Conservation (phyloP, 805 yeast species). For the Tetrapisispora taiwanensis region DNA sequence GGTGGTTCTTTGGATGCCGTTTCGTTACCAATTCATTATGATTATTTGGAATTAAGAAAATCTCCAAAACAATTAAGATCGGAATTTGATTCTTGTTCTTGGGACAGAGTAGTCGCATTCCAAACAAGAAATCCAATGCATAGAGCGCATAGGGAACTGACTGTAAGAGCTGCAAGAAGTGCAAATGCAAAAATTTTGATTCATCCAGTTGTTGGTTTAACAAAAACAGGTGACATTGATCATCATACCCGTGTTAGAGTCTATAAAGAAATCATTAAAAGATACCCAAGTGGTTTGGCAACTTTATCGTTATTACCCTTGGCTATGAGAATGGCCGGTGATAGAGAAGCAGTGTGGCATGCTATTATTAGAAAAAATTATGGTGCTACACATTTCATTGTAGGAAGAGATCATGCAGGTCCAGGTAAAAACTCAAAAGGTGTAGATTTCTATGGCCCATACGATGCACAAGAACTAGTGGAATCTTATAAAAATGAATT, state of each 20-base stretch:
- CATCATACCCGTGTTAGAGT: slow-evolving; percentile 96
- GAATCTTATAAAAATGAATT: slow-evolving; percentile 66
- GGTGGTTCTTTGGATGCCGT: slow-evolving; percentile 87
- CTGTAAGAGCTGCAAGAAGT: slow-evolving; percentile 93
- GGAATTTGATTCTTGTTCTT: slow-evolving; percentile 70
- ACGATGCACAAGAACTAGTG: slow-evolving; percentile 89
- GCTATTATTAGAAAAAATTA: slow-evolving; percentile 92
- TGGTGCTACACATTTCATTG: slow-evolving; percentile 95
- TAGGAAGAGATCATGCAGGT: slow-evolving; percentile 97
- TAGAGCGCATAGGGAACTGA: slow-evolving; percentile 92
- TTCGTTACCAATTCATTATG: slow-evolving; percentile 78
- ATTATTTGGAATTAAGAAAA: slow-evolving; percentile 75
- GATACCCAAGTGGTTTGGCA: slow-evolving; percentile 92
- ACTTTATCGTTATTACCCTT: slow-evolving; percentile 77
- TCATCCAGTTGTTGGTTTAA: slow-evolving; percentile 94
- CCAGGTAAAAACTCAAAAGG: slow-evolving; percentile 87
- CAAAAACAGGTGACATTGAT: slow-evolving; percentile 96
- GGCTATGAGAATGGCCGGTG: slow-evolving; percentile 99
- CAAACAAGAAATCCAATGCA: slow-evolving; percentile 99
- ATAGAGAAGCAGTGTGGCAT: slow-evolving; percentile 97
- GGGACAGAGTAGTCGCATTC: slow-evolving; percentile 90
- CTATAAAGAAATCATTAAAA: slow-evolving; percentile 81
- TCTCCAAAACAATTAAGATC: slow-evolving; percentile 85
- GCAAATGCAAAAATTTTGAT: slow-evolving; percentile 78
- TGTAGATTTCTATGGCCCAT: slow-evolving; percentile 91